These are phyloP conservation scores for Sporothrix phasma DNA, from an alignment of 2,329 filamentous ascomycete genomes.

Conservation along the genomic window DNA sequence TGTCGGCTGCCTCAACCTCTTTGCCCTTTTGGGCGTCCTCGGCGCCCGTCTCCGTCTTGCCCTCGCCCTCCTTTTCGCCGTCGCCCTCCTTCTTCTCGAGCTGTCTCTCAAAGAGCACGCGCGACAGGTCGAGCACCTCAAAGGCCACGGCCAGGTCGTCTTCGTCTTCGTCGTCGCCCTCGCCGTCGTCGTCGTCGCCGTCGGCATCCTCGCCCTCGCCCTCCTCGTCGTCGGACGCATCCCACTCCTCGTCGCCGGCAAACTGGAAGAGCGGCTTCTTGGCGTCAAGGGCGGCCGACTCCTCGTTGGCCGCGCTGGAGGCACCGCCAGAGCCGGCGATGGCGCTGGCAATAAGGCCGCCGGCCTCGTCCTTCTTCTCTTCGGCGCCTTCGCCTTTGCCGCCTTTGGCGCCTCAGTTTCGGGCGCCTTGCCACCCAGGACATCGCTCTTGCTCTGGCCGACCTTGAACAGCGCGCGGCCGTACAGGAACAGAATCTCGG, in stretches of 20 bases:
- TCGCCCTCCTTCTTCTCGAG: conserved; percentile 34
- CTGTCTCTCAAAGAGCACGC: conserved; percentile 51
- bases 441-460: conserved; percentile 87
- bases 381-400: no score
- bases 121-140: conserved; percentile 73
- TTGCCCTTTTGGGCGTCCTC: conserved; percentile 23
- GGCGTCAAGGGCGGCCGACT: conserved; percentile 26
- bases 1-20: conserved; percentile 25
- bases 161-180: conserved; percentile 49
- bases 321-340: conserved; percentile 26
- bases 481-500: conserved; percentile 89
- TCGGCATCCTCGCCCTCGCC: conserved; percentile 11
- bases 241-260: conserved; percentile 87
- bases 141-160: conserved; percentile 73
- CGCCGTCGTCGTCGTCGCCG: conserved; percentile 29
- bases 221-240: conserved; percentile 51
- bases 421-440: conserved; percentile 72
- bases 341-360: conserved; percentile 32
- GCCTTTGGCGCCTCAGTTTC: conserved; percentile 39
- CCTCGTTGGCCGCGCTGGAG: conserved; percentile 22
- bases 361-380: conserved; percentile 32
- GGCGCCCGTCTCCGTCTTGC: conserved; percentile 12
- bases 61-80: conserved; percentile 22
- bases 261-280: conserved; percentile 86
- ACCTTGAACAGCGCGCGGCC: conserved; percentile 90